phyloP scores from a whole-genome alignment of 2,329 filamentous ascomycete genomes.

The Phyllosticta paracitricarpa region DNA sequence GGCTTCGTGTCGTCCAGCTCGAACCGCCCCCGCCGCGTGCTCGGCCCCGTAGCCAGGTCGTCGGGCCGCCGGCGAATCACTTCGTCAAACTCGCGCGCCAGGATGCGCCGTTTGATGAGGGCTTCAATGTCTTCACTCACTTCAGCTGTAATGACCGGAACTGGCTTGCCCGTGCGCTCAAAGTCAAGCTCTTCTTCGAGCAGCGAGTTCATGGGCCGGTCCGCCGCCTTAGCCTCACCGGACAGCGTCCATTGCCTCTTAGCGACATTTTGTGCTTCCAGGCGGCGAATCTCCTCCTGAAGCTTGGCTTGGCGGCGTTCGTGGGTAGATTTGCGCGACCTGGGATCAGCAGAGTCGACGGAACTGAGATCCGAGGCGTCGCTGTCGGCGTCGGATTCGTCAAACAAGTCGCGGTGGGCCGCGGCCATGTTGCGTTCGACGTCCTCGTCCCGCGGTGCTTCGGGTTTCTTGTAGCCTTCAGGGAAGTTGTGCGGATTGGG shows the following conservation, averaged over 20 bases:
- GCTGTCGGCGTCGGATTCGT: slow-evolving; percentile 54
- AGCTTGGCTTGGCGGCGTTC: slow-evolving; percentile 80
- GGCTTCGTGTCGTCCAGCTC: slow-evolving; percentile 81
- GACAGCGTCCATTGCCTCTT: slow-evolving; percentile 85
- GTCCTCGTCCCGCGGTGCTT: slow-evolving; percentile 45
- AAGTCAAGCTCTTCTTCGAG: slow-evolving; percentile 94
- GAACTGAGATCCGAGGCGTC: slow-evolving; percentile 56
- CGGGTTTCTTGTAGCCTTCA: slow-evolving; percentile 26
- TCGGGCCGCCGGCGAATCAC: slow-evolving; percentile 74
- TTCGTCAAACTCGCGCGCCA: slow-evolving; percentile 87
- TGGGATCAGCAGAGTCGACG: slow-evolving; percentile 56
- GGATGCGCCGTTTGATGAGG: slow-evolving; percentile 85
- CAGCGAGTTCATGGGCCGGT: slow-evolving; percentile 81
- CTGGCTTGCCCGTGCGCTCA: slow-evolving; percentile 86
- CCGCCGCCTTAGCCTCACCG: slow-evolving; percentile 74
- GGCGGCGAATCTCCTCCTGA: slow-evolving; percentile 77
- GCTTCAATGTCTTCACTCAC: slow-evolving; percentile 85
- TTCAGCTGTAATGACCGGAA: slow-evolving; percentile 87
- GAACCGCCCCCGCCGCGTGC: slow-evolving; percentile 58
- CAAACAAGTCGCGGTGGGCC: slow-evolving; percentile 83
- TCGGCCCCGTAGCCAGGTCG: slow-evolving; percentile 49
- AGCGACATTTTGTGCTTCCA: slow-evolving; percentile 80
- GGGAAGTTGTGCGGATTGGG: slow-evolving; percentile 45
- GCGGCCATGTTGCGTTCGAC: slow-evolving; percentile 76
- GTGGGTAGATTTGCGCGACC: slow-evolving; percentile 70